These are phyloP conservation scores for Saccharomycopsis hybrid DNA, from an alignment of 1,139 yeast genomes.

Conservation along the genomic window DNA sequence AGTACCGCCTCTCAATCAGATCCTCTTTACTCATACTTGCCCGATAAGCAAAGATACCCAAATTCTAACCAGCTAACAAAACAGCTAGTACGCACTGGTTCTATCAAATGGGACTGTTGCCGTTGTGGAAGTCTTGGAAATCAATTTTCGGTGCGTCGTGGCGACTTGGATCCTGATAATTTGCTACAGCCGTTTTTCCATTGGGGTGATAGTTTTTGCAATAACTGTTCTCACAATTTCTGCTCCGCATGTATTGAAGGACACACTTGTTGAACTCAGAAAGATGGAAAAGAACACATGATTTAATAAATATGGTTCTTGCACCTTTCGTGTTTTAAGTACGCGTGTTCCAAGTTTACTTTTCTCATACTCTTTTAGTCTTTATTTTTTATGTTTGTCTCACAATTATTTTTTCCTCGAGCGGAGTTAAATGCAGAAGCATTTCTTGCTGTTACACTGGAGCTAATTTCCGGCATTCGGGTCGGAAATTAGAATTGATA, in stretches of 20 bases:
- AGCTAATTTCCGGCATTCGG: too few species aligned
- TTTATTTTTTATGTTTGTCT: too few species aligned
- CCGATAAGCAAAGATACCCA: conserved; percentile 12
- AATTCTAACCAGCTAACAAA: conserved; percentile 15
- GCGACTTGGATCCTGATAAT: conserved; percentile 16
- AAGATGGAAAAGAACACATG: too few species aligned
- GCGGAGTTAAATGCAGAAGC: too few species aligned
- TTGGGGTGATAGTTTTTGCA: conserved; percentile 21
- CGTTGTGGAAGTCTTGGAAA: conserved; percentile 17
- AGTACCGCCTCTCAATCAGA: too few species aligned
- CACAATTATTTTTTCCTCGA: too few species aligned
- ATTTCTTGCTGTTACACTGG: too few species aligned
- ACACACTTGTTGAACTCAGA: not conserved
- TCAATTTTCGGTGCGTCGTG: conserved; percentile 7
- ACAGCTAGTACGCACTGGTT: conserved; percentile 12
- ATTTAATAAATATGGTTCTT: too few species aligned
- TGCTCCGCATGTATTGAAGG: conserved; percentile 19
- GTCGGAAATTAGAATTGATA: too few species aligned
- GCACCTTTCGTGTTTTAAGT: too few species aligned
- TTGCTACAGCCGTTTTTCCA: conserved; percentile 17
- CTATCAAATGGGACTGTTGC: conserved; percentile 19
- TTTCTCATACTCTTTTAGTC: too few species aligned
- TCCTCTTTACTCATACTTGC: conserved; percentile 3
- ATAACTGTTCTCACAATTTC: conserved; percentile 18
- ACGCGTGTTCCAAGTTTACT: too few species aligned